Evolutionary conservation across 2,329 filamentous ascomycete species (phyloP), one percentile per base, ranked within the genome.

Genomic region (Fusarium proliferatum): DNA sequence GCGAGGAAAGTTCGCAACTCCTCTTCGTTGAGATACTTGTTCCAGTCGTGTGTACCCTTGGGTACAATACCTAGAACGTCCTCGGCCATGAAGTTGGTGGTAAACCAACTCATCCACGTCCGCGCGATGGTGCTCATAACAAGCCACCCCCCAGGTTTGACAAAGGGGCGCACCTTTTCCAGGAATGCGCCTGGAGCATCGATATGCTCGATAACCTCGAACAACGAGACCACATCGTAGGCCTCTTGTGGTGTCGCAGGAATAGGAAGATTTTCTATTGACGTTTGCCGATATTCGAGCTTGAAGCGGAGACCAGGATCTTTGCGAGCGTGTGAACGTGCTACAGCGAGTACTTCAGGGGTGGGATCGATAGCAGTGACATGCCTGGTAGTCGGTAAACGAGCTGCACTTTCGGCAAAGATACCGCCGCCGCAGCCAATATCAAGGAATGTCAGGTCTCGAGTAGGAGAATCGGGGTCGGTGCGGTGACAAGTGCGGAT

Each of bases 351-450:
- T 34, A 96, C 93, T 48, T 90, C 89, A 3, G 90, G 87, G 17
- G 92, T 93, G 1, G 94, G 93, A 82, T 97, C 94, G 74, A 97
- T 92, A 52, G 91, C 94, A 1, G 91, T 92, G 6, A 96, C 93
- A 57, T 85, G 88, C 6, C 80, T 79, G 0, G 92, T 93, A 46
- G 84, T 86, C 1, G 88, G 83, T 39, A 95, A 83, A 10, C 94
- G 88, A 2, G 94, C 94, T 2, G 94, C 93, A 23, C 90, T 93
- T 82, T 98, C 96, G 65, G 96, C 95, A 81, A 98, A 98, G 81
- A 98, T 98, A 70, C 96, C 96, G 28, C 96, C 96, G 70, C 96
- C 96, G 83, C 96, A 98, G 75, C 96, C 96, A 66, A 99, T 90
- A 82, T 99, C 96, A 60, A 99, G 92, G 82, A 94, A 97, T 39